These are phyloP conservation scores for Backusella morwellensis DNA, from an alignment of 192 early-diverging fungal genomes.

Conservation along the genomic window DNA sequence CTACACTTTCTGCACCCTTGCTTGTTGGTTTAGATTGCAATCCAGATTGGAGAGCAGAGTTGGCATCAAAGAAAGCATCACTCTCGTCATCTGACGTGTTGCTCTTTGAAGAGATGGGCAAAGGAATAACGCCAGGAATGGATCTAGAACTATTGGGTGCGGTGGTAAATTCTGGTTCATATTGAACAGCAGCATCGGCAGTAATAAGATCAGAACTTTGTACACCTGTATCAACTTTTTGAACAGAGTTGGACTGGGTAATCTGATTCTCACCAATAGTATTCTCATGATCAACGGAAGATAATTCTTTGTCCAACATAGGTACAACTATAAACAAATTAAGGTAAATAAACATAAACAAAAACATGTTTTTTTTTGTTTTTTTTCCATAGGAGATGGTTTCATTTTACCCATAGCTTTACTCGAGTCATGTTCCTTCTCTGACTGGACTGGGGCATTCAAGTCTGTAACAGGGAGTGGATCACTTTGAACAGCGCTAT, in stretches of 20 bases:
- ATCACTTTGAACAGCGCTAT: conserved; percentile 13
- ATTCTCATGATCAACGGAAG: conserved; percentile 6
- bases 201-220: conserved; percentile 4
- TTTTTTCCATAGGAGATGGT: neutral
- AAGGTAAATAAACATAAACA: neutral
- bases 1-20: neutral
- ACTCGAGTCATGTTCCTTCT: neutral
- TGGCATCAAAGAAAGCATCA: conserved; percentile 13
- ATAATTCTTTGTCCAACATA: neutral
- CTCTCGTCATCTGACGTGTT: neutral
- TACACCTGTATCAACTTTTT: neutral
- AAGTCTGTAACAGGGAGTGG: neutral
- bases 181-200: neutral
- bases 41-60: conserved; percentile 2
- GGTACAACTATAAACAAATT: conserved; percentile 8
- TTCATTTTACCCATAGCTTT: neutral
- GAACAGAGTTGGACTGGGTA: neutral
- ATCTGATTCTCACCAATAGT: neutral
- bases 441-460: neutral
- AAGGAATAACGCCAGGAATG: neutral
- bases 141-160: neutral
- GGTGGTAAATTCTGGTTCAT: neutral
- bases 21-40: conserved; percentile 4
- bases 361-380: neutral
- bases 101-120: neutral